These are phyloP conservation scores for Przewalskia tangutica DNA, from an alignment of 257 asterid genomes.

Conservation along the genomic window DNA sequence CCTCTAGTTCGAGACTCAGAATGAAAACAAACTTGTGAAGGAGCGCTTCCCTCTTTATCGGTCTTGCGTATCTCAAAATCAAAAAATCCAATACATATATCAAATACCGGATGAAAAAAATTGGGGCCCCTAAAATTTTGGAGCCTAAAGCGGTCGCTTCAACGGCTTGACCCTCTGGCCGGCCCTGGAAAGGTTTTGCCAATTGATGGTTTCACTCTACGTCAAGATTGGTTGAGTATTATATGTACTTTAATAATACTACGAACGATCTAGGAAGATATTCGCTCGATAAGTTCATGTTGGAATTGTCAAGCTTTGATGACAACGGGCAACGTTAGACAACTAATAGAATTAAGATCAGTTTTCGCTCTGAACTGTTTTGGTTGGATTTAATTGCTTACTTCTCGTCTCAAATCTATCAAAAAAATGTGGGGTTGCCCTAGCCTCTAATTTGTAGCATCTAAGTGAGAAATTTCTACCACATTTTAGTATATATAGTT, in stretches of 20 bases:
- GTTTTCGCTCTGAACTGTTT: not conserved
- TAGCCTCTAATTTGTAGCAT: not conserved
- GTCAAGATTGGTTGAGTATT: not conserved
- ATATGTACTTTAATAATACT: not conserved
- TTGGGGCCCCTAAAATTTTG: too few species aligned
- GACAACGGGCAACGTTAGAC: not conserved
- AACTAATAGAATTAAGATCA: too few species aligned
- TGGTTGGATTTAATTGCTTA: not conserved
- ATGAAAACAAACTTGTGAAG: too few species aligned
- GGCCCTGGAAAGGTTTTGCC: not conserved
- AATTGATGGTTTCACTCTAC: not conserved
- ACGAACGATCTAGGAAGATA: not conserved
- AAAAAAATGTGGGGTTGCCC: not conserved
- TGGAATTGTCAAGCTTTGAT: not conserved
- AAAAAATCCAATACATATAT: too few species aligned
- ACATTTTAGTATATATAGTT: not conserved
- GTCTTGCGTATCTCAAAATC: too few species aligned
- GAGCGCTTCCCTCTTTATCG: too few species aligned
- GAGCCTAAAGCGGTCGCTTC: too few species aligned
- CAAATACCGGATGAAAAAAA: too few species aligned
- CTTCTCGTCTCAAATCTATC: not conserved
- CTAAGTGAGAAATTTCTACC: not conserved
- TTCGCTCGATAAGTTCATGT: not conserved
- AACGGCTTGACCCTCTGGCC: too few species aligned
- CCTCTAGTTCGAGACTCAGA: too few species aligned